A percentile compares a stretch with the other conserved stretches of the same genome.
These are phyloP conservation scores for Cotoneaster glaucophyllus DNA, from an alignment of 306 rosid genomes.

Conservation along the genomic window DNA sequence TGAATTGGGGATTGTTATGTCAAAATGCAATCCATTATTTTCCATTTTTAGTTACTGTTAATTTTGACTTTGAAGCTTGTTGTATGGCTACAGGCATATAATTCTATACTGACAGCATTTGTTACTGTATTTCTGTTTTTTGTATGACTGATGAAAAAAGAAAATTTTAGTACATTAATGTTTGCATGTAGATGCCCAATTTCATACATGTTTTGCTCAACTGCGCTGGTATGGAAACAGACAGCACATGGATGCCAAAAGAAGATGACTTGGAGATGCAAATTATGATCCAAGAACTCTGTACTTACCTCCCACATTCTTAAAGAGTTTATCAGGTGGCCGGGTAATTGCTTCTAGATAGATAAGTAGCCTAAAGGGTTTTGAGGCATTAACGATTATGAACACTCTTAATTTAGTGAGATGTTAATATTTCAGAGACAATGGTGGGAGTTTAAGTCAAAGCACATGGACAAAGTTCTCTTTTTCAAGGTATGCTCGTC, in stretches of 20 bases:
- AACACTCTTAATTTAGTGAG: conserved; percentile 1
- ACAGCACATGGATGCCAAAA: conserved; percentile 58
- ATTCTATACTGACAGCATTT: background rate
- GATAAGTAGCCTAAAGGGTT: background rate
- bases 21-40: background rate
- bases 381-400: conserved; percentile 1
- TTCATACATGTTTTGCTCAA: conserved; percentile 10
- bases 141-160: background rate
- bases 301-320: conserved; percentile 64
- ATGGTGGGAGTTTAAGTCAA: conserved; percentile 99
- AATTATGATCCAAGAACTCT: conserved; percentile 77
- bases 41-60: background rate
- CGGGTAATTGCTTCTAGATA: conserved; percentile 43
- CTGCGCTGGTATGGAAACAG: conserved; percentile 38
- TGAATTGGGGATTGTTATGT: background rate
- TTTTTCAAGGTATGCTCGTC: conserved; percentile 68
- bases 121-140: background rate
- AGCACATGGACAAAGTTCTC: conserved; percentile 88
- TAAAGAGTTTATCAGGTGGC: conserved; percentile 63
- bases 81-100: background rate
- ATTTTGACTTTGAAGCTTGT: background rate
- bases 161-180: background rate
- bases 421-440: conserved; percentile 55
- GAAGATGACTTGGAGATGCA: conserved; percentile 63
- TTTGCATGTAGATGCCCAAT: background rate